Evolutionary conservation across 2,329 filamentous ascomycete species (phyloP).

Genomic region (Cladosporium oxysporum): DNA sequence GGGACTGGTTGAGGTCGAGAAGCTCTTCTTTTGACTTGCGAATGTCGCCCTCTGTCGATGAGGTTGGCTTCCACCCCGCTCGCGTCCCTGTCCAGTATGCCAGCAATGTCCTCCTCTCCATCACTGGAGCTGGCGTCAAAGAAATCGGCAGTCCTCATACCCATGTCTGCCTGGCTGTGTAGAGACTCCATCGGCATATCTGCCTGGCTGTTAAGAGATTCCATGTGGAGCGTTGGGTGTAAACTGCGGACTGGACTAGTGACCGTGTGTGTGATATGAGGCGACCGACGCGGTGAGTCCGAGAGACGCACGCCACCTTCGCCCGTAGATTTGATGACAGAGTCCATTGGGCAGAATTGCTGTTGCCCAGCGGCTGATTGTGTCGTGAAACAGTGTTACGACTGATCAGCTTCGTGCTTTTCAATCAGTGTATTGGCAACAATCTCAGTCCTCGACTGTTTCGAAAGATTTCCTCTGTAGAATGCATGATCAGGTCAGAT

Average conservation of each 20-base stretch:
- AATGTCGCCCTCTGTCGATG: slow-evolving; percentile 22
- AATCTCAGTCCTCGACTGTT: neutral
- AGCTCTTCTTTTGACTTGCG: slow-evolving; percentile 26
- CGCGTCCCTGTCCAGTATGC: slow-evolving; percentile 17
- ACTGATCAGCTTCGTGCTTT: neutral
- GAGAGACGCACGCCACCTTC: slow-evolving; percentile 29
- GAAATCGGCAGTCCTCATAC: slow-evolving; percentile 37
- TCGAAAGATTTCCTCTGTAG: neutral
- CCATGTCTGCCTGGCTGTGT: slow-evolving; percentile 34
- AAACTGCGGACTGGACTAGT: slow-evolving; percentile 39
- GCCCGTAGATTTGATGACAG: neutral
- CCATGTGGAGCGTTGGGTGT: slow-evolving; percentile 34
- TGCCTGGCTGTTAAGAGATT: slow-evolving; percentile 14
- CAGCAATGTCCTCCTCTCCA: slow-evolving; percentile 9
- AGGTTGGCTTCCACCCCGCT: slow-evolving; percentile 20
- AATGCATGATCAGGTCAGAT: neutral
- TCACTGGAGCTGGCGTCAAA: slow-evolving; percentile 36
- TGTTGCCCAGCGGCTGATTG: neutral
- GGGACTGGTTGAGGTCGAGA: slow-evolving; percentile 23
- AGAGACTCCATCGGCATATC: slow-evolving; percentile 31
- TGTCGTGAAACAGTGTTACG: neutral
- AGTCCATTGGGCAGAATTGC: slow-evolving; percentile 14
- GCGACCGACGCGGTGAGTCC: slow-evolving; percentile 37
- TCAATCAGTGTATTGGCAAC: neutral
- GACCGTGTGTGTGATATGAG: slow-evolving; percentile 34